Conservation (phyloP, 176 grass and related monocot species). For the Bonia amplexicaulis region DNA sequence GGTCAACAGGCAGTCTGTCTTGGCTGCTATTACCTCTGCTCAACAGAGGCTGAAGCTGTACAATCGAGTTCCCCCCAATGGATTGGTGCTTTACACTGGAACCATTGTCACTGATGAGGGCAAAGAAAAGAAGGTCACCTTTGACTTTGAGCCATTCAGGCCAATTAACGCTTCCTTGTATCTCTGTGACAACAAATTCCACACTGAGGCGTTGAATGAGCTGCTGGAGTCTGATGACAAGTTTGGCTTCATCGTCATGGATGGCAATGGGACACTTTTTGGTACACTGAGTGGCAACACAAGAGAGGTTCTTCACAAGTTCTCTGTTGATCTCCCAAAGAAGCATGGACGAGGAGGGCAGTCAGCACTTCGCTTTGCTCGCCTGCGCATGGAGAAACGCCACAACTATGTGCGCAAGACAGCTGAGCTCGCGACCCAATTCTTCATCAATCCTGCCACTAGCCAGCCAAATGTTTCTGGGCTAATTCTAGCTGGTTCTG, state of each 20-base stretch:
- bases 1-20: constrained; percentile 33
- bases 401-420: constrained; percentile 39
- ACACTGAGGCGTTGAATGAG: constrained; percentile 37
- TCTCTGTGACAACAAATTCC: constrained; percentile 50
- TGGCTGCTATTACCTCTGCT: constrained; percentile 35
- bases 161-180: constrained; percentile 41
- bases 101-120: constrained; percentile 22
- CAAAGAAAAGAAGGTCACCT: constrained; percentile 35
- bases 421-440: constrained; percentile 32
- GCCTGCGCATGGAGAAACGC: constrained; percentile 45
- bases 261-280: constrained; percentile 40
- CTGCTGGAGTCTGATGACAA: constrained; percentile 46
- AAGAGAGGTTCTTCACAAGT: constrained; percentile 36
- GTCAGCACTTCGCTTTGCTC: constrained; percentile 39
- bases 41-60: constrained; percentile 38
- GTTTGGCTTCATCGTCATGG: constrained; percentile 47
- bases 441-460: constrained; percentile 39
- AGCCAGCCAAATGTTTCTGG: constrained; percentile 45
- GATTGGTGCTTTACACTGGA: constrained; percentile 31
- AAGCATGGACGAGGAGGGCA: constrained; percentile 47
- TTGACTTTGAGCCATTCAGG: constrained; percentile 42
- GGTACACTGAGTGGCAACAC: constrained; percentile 38
- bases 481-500: constrained; percentile 46
- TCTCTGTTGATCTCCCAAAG: constrained; percentile 46
- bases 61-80: constrained; percentile 25